phyloP scores from a whole-genome alignment of 1,284 basidiomycete genomes.

The Volvariella volvacea region DNA sequence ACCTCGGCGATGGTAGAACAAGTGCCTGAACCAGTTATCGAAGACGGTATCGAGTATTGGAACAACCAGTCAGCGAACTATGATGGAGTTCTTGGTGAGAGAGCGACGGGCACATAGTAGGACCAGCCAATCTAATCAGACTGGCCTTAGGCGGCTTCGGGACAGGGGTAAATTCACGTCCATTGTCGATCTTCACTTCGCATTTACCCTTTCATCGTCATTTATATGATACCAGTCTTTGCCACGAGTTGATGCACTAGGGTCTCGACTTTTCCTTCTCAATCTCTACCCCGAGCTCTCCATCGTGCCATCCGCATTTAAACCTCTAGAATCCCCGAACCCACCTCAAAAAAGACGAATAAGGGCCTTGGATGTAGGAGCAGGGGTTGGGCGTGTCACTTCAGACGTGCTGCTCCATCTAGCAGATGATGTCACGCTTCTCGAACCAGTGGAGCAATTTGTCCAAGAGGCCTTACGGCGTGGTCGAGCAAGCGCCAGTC shows the following conservation, averaged over 20 bases:
- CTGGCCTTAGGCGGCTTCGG: conserved; percentile 60
- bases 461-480: conserved; percentile 61
- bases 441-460: conserved; percentile 82
- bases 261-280: conserved; percentile 82
- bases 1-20: no score
- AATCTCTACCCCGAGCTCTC: conserved; percentile 74
- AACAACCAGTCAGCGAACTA: conserved; percentile 62
- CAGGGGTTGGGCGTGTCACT: conserved; percentile 89
- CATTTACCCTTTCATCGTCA: conserved; percentile 12
- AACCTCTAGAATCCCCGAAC: conserved; percentile 28
- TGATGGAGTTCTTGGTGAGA: conserved; percentile 67
- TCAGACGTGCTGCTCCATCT: conserved; percentile 80
- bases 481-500: conserved; percentile 32
- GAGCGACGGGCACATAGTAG: conserved; percentile 14
- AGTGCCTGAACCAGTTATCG: conserved; percentile 33
- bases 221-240: conserved; percentile 49
- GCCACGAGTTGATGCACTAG: conserved; percentile 82
- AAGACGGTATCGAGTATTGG: conserved; percentile 77
- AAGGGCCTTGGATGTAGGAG: conserved; percentile 84
- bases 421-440: conserved; percentile 77
- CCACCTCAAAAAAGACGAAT: conserved; percentile 25
- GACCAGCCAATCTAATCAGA: conserved; percentile 22
- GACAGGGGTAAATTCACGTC: conserved; percentile 43
- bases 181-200: not conserved
- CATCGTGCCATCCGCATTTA: conserved; percentile 64